Conservation (phyloP, 2,329 filamentous ascomycete genomes). For the Colletotrichum kahawae region DNA sequence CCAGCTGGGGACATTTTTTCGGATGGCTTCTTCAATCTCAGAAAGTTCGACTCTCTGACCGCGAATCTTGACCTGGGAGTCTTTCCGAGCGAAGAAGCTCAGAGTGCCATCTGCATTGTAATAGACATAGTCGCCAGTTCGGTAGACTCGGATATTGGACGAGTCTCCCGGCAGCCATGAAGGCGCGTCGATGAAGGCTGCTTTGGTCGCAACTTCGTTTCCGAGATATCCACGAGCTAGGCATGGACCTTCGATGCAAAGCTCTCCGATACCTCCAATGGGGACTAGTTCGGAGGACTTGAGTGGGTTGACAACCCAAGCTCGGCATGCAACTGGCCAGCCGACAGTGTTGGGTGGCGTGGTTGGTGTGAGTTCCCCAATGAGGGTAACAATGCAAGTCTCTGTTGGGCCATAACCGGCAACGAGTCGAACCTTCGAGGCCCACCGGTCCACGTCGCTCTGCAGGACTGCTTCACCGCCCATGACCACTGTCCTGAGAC, state of each 20-base stretch:
- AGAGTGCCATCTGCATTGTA: constrained; percentile 47
- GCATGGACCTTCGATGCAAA: constrained; percentile 2
- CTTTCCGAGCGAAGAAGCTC: constrained; percentile 52
- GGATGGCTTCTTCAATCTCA: constrained; percentile 15
- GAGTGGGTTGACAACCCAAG: constrained; percentile 29
- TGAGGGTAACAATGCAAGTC: constrained; percentile 15
- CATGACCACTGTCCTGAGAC: neutral
- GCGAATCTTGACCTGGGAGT: constrained; percentile 57
- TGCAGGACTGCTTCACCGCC: constrained; percentile 32
- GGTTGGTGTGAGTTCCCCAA: constrained; percentile 34
- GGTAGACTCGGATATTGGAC: constrained; percentile 38
- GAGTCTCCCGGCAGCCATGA: neutral
- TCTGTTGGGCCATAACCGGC: constrained; percentile 5
- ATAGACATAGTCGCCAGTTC: constrained; percentile 53
- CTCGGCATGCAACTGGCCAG: constrained; percentile 27
- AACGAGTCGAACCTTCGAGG: neutral
- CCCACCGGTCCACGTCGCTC: constrained; percentile 37
- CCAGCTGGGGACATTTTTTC: neutral
- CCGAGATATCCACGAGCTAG: neutral
- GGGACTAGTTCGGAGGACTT: constrained; percentile 29
- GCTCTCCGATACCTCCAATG: constrained; percentile 2
- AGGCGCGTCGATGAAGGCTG: neutral
- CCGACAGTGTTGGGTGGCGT: constrained; percentile 12
- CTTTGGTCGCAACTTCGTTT: neutral
- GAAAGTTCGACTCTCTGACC: constrained; percentile 54